Base-by-base conservation (phyloP, 371 early-diverging fungal species). In the Neoconidiobolus thromboides region DNA sequence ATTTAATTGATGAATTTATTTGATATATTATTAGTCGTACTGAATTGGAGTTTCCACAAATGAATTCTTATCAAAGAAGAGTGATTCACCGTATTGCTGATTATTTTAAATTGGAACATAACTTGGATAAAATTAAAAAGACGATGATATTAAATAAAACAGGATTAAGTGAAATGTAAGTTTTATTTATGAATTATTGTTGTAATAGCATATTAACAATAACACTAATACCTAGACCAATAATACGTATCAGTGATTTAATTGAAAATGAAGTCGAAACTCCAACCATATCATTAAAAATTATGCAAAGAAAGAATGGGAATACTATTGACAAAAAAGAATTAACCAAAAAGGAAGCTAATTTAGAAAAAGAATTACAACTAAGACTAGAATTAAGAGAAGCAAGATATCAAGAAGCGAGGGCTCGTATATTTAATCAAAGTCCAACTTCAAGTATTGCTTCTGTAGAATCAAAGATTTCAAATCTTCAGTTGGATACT, bases 21-120 rank as follows among this genome's bases (percentile, higher is more conserved):
- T 26, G 26, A 26, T 26, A 26, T 26, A 26, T 37, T 48, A 39
- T 41, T 62, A 83, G 83, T 61, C 73, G 75, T 57, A 71, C 71
- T 48, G 70, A 78, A 12, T 65, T 85, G 48, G 82, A 78, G 62
- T 78, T 84, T 62, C 82, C 85, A 12, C 69, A 71, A 7, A 77
- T 87, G 76, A 88, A 88, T 61, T 82, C 83, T 3, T 88, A 86
- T 61, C 83, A 86, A 58, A 75, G 89, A 7, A 67, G 84, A 62
- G 76, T 88, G 61, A 74, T 83, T 5, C 87, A 88, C 65, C 74
- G 79, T 40, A 74, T 85, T 1, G 87, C 85, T 10, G 76, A 79
- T 48, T 81, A 83, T 65, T 88, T 80, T 64, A 77, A 78, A 56
- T 61, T 86, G 55, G 75, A 70, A 2, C 86, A 84, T 67, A 69